Evolutionary conservation across 257 asterid genomes (phyloP).

Genomic region (Dorcoceras hygrometricum): DNA sequence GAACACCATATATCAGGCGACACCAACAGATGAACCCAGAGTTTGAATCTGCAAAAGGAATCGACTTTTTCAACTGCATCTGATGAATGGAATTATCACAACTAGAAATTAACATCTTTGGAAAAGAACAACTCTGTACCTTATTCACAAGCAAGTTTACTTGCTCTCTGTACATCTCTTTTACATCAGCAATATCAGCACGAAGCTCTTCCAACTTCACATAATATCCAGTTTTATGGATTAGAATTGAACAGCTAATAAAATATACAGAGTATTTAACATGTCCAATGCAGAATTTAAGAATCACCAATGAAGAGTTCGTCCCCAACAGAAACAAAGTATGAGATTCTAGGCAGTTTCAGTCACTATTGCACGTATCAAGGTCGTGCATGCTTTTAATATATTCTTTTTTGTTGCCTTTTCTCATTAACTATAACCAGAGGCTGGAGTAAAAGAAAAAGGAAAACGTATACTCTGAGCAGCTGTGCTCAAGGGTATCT

Average conservation of each 20-base stretch:
- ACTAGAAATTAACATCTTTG: background rate
- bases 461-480: background rate
- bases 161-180: conserved; percentile 99
- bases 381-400: background rate
- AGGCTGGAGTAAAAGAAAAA: background rate
- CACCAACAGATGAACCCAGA: conserved; percentile 51
- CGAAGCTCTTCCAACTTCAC: conserved; percentile 94
- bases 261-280: background rate
- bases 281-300: background rate
- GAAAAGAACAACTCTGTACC: conserved; percentile 36
- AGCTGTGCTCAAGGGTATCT: background rate
- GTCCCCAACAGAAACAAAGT: background rate
- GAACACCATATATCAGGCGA: conserved; percentile 25
- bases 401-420: background rate
- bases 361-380: background rate
- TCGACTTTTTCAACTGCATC: background rate
- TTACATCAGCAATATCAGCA: conserved; percentile 84
- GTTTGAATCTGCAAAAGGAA: conserved; percentile 58
- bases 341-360: background rate
- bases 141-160: conserved; percentile 91
- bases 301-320: too few species aligned
- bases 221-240: conserved; percentile 4
- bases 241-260: conserved; percentile 12
- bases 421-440: background rate
- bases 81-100: background rate